These are phyloP conservation scores for Atkinsonella hypoxylon DNA, from an alignment of 2,329 filamentous ascomycete genomes.

Conservation along the genomic window DNA sequence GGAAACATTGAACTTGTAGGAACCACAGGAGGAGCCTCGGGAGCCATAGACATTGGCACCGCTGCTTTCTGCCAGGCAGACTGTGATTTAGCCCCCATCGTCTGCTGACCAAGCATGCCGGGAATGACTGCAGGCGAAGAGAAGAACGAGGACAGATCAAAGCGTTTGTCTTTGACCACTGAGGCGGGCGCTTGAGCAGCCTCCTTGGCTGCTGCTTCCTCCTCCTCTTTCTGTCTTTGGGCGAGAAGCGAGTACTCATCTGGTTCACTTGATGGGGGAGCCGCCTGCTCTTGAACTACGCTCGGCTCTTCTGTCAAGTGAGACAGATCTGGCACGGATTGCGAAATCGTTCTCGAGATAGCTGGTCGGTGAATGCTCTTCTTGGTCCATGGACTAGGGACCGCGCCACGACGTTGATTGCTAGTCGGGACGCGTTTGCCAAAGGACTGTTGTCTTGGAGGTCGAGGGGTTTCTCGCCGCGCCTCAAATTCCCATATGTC, in stretches of 20 bases:
- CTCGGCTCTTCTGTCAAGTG: constrained; percentile 6
- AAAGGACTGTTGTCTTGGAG: constrained; percentile 19
- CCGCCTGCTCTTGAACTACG: constrained; percentile 5
- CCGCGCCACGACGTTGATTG: constrained; percentile 11
- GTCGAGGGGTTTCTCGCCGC: constrained; percentile 30
- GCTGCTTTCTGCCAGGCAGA: constrained; percentile 2
- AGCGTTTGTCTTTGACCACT: constrained; percentile 20
- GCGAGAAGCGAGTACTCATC: constrained; percentile 36
- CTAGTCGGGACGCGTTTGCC: constrained; percentile 14
- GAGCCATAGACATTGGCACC: constrained; percentile 7
- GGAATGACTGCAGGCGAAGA: constrained; percentile 39
- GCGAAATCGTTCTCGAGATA: constrained; percentile 4
- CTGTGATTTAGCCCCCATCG: constrained; percentile 16
- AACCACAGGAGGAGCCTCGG: constrained; percentile 12
- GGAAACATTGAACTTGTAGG: constrained; percentile 31
- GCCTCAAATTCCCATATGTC: constrained; percentile 49
- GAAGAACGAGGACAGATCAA: constrained; percentile 44
- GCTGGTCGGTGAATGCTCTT: constrained; percentile 9
- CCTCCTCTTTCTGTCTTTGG: constrained; percentile 13
- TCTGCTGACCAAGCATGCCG: constrained; percentile 20
- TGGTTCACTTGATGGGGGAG: constrained; percentile 12
- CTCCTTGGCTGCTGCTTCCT: constrained; percentile 10
- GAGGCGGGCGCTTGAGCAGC: constrained; percentile 9
- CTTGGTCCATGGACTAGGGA: constrained; percentile 30
- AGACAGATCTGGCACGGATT: constrained; percentile 8